Evolutionary conservation across 495 filamentous ascomycete genomes (phyloP).

Genomic region (Trichoderma orchidacearum): DNA sequence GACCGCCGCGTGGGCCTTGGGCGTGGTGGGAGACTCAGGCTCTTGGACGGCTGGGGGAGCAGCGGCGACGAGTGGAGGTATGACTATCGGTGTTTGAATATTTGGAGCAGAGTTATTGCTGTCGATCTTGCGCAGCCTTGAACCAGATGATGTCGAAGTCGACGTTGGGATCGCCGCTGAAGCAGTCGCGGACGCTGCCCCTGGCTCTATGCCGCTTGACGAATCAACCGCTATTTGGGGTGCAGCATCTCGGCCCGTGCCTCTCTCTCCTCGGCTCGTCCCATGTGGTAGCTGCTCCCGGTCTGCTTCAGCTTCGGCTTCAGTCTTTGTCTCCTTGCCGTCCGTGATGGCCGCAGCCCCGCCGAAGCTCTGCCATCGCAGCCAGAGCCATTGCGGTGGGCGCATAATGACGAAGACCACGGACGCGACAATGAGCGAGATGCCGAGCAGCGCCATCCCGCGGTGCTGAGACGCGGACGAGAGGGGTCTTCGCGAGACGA

Average conservation of each 20-base stretch:
- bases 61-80: slow-evolving; percentile 3
- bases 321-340: not conserved
- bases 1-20: slow-evolving; percentile 17
- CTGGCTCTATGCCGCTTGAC: not conserved
- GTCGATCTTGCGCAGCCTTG: slow-evolving; percentile 2
- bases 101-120: slow-evolving; percentile 6
- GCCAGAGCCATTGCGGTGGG: slow-evolving; percentile 25
- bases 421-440: slow-evolving; percentile 40
- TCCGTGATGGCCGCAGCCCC: slow-evolving; percentile 4
- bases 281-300: not conserved
- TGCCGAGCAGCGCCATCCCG: slow-evolving; percentile 36
- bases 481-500: not conserved
- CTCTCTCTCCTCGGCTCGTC: not conserved
- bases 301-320: not conserved
- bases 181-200: not conserved
- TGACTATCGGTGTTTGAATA: slow-evolving; percentile 1
- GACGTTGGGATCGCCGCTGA: not conserved
- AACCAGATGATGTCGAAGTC: too few species aligned
- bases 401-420: slow-evolving; percentile 35
- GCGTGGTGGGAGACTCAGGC: slow-evolving; percentile 23
- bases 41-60: slow-evolving; percentile 1
- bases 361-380: slow-evolving; percentile 10
- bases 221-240: not conserved
- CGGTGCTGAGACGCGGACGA: slow-evolving; percentile 1
- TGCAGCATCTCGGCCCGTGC: not conserved